Conservation (phyloP, 805 yeast species). For the Wickerhamiella domercqiae region DNA sequence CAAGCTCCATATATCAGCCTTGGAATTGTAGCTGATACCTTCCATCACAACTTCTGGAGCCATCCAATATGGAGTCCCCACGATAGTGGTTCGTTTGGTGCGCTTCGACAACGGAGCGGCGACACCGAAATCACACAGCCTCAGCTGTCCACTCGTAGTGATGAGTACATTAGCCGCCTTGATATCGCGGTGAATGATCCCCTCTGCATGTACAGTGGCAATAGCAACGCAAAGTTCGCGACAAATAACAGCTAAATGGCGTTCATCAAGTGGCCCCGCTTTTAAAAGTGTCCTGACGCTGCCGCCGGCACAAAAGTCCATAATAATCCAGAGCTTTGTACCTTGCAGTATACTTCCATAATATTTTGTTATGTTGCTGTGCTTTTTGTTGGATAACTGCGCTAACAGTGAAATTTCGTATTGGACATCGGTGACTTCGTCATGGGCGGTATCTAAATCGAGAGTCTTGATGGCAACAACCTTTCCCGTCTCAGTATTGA, state of each 20-base stretch:
- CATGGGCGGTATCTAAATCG: slow-evolving; percentile 82
- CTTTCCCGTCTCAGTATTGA: slow-evolving; percentile 39
- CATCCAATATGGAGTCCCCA: slow-evolving; percentile 49
- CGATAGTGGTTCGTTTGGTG: slow-evolving; percentile 76
- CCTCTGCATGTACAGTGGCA: slow-evolving; percentile 66
- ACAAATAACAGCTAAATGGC: slow-evolving; percentile 64
- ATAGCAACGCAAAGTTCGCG: slow-evolving; percentile 71
- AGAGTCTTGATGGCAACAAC: slow-evolving; percentile 87
- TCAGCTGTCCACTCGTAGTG: slow-evolving; percentile 76
- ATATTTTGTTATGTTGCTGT: slow-evolving; percentile 86
- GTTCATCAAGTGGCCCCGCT: slow-evolving; percentile 81
- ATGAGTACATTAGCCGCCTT: slow-evolving; percentile 92
- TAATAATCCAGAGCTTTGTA: slow-evolving; percentile 89
- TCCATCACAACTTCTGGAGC: slow-evolving; percentile 34
- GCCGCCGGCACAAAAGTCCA: slow-evolving; percentile 98
- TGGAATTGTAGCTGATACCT: slow-evolving; percentile 35
- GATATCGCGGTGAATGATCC: slow-evolving; percentile 89
- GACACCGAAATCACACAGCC: slow-evolving; percentile 94
- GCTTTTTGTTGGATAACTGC: slow-evolving; percentile 47
- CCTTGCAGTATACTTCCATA: slow-evolving; percentile 79
- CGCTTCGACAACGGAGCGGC: slow-evolving; percentile 78
- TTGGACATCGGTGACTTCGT: slow-evolving; percentile 89
- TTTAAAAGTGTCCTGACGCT: slow-evolving; percentile 69
- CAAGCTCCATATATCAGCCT: slow-evolving; percentile 95
- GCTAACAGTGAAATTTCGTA: slow-evolving; percentile 79